Conservation (phyloP, 2,329 filamentous ascomycete species). For the Chaetomiaceae sp. region DNA sequence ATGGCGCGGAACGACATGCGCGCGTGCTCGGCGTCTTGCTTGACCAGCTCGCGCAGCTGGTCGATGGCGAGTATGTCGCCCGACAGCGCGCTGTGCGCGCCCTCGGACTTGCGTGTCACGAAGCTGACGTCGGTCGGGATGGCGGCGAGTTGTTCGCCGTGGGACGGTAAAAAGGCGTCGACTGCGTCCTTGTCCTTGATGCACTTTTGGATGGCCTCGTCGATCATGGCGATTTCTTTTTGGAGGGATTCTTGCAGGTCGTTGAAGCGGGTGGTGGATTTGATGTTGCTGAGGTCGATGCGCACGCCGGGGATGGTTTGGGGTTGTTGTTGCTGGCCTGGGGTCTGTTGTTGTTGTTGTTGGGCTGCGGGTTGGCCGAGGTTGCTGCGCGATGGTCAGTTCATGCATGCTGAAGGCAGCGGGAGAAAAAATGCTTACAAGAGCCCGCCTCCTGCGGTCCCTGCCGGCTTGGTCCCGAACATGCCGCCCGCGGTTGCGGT, state of each 20-base stretch:
- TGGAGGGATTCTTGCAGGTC: slow-evolving; percentile 82
- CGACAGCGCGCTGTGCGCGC: slow-evolving; percentile 38
- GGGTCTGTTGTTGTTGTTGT: slow-evolving; percentile 14
- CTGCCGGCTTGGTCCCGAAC: slow-evolving; percentile 29
- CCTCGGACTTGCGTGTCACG: slow-evolving; percentile 42
- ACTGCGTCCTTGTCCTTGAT: slow-evolving; percentile 75
- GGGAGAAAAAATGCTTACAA: slow-evolving; percentile 23
- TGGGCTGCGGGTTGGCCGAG: slow-evolving; percentile 23
- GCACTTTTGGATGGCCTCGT: slow-evolving; percentile 74
- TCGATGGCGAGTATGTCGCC: slow-evolving; percentile 41
- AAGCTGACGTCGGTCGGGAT: slow-evolving; percentile 43
- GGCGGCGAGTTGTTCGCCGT: slow-evolving; percentile 38
- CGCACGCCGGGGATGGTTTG: slow-evolving; percentile 66
- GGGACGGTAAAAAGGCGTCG: slow-evolving; percentile 59
- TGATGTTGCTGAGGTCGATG: slow-evolving; percentile 73
- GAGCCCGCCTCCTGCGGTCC: slow-evolving; percentile 16
- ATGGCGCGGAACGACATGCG: slow-evolving; percentile 43
- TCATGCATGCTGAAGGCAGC: no score
- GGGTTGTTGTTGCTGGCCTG: slow-evolving; percentile 35
- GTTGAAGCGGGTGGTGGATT: slow-evolving; percentile 85
- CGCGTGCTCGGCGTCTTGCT: slow-evolving; percentile 39
- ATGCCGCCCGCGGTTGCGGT: slow-evolving; percentile 38
- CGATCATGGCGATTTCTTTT: slow-evolving; percentile 69
- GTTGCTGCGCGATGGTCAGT: slow-evolving; percentile 12
- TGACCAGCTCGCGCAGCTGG: slow-evolving; percentile 38